Conservation (phyloP, 2,329 filamentous ascomycete genomes). For the Fusarium equiseti region DNA sequence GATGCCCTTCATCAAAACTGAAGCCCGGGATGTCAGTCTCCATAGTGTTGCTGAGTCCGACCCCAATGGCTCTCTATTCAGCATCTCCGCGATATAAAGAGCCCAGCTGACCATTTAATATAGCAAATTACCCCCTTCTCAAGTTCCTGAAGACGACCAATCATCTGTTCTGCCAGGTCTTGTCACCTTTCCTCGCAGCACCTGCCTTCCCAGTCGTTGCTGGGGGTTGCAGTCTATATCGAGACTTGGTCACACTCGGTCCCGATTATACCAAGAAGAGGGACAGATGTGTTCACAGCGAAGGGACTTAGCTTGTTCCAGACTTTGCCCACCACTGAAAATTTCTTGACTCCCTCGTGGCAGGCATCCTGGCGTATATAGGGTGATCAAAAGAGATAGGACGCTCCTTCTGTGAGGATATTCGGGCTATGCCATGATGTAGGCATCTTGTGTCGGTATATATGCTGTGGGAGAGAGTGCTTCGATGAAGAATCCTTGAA, state of each 20-base stretch:
- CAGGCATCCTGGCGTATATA: neutral
- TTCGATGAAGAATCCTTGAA: neutral
- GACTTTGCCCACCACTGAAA: neutral
- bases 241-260: neutral
- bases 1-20: neutral
- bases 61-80: neutral
- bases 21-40: neutral
- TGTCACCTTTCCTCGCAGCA: neutral
- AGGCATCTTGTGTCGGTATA: neutral
- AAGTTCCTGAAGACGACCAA: neutral
- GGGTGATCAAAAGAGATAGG: neutral
- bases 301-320: neutral
- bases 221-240: neutral
- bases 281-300: neutral
- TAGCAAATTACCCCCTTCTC: neutral
- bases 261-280: neutral
- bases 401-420: neutral
- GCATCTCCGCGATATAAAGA: rapidly evolving
- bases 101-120: neutral
- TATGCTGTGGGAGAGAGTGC: neutral
- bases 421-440: neutral
- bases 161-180: neutral
- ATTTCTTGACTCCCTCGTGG: neutral
- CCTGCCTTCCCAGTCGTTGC: neutral
- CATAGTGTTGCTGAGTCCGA: neutral